Percentiles rank a stretch among this genome's conserved stretches.
phyloP scores from a whole-genome alignment of 2,329 filamentous ascomycete genomes.

The Exophiala xenobiotica region DNA sequence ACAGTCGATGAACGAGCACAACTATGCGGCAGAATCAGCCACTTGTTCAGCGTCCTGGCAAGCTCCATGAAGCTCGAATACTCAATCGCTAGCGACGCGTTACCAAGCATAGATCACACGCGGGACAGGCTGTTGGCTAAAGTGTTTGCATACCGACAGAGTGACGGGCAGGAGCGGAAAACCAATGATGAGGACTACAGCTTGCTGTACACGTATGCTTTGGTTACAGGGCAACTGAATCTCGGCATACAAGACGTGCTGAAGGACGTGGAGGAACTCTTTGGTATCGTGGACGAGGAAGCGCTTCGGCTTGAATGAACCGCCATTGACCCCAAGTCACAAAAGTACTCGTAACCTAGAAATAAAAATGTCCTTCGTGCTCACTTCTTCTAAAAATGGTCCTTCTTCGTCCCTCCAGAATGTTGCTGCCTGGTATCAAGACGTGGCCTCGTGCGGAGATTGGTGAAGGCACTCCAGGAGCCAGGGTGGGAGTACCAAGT shows the following conservation, averaged over 20 bases:
- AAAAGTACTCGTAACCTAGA: not conserved
- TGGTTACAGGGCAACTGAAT: constrained; percentile 62
- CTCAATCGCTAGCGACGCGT: constrained; percentile 74
- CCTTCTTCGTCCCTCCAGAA: not conserved
- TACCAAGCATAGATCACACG: constrained; percentile 77
- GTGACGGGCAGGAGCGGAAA: constrained; percentile 52
- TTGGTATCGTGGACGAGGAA: constrained; percentile 62
- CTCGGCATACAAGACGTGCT: constrained; percentile 56
- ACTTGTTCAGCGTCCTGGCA: constrained; percentile 81
- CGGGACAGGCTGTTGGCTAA: constrained; percentile 82
- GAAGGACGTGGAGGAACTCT: constrained; percentile 58
- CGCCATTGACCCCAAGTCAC: too few relatives aligned
- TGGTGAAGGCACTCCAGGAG: too few relatives aligned
- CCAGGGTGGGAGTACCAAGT: too few relatives aligned
- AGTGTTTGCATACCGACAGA: constrained; percentile 81
- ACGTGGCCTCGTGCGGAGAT: not conserved
- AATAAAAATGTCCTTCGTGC: not conserved
- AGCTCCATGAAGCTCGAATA: constrained; percentile 94
- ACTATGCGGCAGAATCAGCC: constrained; percentile 84
- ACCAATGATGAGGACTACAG: constrained; percentile 71
- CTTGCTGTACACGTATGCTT: constrained; percentile 81
- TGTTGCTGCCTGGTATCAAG: not conserved
- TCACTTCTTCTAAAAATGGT: not conserved
- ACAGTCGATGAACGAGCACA: constrained; percentile 76
- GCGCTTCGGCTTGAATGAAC: constrained; percentile 56